Evolutionary conservation across 345 rosid genomes (phyloP).

Genomic region (Bruguiera sexangula): DNA sequence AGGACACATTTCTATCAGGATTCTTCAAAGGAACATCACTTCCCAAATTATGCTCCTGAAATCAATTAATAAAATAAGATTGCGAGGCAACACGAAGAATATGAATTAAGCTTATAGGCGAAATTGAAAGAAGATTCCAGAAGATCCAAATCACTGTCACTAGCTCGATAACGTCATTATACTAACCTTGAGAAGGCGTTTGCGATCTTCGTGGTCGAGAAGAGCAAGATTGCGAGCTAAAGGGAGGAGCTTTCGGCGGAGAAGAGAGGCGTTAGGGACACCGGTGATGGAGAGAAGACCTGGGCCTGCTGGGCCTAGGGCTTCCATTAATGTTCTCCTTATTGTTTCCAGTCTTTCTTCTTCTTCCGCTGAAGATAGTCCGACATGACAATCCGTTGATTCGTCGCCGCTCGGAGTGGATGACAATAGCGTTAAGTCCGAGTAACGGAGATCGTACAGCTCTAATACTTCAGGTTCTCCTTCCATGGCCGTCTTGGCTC

Average conservation of each 20-base stretch:
- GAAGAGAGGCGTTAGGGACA: slow-evolving; percentile 48
- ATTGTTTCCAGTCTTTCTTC: slow-evolving; percentile 25
- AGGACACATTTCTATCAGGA: slow-evolving; percentile 68
- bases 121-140: neutral
- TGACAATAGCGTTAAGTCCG: slow-evolving; percentile 49
- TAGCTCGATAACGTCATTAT: neutral
- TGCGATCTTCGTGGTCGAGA: slow-evolving; percentile 50
- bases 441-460: slow-evolving; percentile 48
- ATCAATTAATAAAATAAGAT: neutral
- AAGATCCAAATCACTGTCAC: neutral
- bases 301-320: slow-evolving; percentile 69
- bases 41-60: slow-evolving; percentile 71
- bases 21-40: slow-evolving; percentile 81
- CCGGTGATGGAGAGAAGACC: slow-evolving; percentile 66
- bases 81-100: neutral
- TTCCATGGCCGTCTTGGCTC: slow-evolving; percentile 19
- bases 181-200: slow-evolving; percentile 59
- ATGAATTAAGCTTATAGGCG: too few relatives aligned
- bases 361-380: slow-evolving; percentile 23
- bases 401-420: neutral
- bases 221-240: slow-evolving; percentile 67
- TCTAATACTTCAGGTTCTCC: slow-evolving; percentile 40
- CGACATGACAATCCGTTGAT: slow-evolving; percentile 7
- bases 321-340: slow-evolving; percentile 49
- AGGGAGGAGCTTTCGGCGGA: slow-evolving; percentile 63